phyloP scores from a whole-genome alignment of 2,329 filamentous ascomycete genomes.

The Arthrinium phaeospermum region DNA sequence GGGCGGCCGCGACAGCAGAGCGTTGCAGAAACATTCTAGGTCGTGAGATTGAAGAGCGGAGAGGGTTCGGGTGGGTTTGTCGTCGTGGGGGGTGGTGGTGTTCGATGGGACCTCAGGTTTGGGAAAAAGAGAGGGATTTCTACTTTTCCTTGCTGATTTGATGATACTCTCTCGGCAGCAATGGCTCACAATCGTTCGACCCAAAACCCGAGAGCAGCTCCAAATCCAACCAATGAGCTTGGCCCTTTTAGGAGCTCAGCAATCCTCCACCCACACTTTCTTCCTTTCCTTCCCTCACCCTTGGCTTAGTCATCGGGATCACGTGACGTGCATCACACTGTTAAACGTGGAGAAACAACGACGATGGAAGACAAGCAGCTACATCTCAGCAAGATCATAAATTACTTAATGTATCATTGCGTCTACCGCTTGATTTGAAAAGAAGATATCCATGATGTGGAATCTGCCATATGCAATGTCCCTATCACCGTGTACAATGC shows the following conservation, averaged over 20 bases:
- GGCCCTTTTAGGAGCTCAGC: conserved; percentile 10
- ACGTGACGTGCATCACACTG: neutral
- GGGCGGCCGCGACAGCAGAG: conserved; percentile 64
- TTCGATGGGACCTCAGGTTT: conserved; percentile 11
- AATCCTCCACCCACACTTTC: neutral
- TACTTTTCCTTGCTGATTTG: conserved; percentile 51
- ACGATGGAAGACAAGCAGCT: no score
- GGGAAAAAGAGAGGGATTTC: conserved; percentile 51
- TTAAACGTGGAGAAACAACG: neutral
- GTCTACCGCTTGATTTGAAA: no score
- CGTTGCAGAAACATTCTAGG: conserved; percentile 68
- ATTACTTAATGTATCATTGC: no score
- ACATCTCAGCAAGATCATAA: no score
- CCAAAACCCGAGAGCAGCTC: conserved; percentile 7
- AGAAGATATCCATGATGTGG: no score
- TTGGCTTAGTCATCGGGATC: neutral
- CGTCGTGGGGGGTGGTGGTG: conserved; percentile 31
- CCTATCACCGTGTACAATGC: no score
- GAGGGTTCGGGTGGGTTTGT: conserved; percentile 27
- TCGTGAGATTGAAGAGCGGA: conserved; percentile 33
- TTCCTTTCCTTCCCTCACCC: neutral
- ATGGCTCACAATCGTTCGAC: conserved; percentile 19
- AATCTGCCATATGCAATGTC: no score
- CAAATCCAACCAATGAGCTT: conserved; percentile 12
- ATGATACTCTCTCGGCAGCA: conserved; percentile 25